These are phyloP conservation scores for Fallopia convolvulus DNA, from an alignment of 148 eudicot genomes.

Conservation along the genomic window DNA sequence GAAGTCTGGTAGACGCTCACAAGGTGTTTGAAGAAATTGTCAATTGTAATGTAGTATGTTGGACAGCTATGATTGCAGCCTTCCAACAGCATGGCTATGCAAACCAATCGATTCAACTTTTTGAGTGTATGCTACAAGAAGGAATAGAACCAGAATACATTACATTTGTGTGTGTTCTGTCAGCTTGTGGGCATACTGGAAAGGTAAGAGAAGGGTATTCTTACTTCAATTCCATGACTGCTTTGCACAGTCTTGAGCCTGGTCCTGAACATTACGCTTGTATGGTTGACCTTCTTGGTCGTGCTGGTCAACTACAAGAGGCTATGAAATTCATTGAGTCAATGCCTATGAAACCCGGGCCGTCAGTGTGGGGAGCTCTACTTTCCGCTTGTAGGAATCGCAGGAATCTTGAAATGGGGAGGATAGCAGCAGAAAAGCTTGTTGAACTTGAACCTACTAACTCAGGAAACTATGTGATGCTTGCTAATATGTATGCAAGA, in stretches of 20 bases:
- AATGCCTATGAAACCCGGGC: slow-evolving; percentile 40
- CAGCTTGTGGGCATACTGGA: slow-evolving; percentile 50
- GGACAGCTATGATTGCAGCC: slow-evolving; percentile 31
- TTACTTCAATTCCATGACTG: slow-evolving; percentile 33
- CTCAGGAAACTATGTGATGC: slow-evolving; percentile 47
- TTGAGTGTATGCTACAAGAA: slow-evolving; percentile 22
- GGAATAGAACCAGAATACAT: slow-evolving; percentile 32
- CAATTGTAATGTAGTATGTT: slow-evolving; percentile 19
- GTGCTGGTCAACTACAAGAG: slow-evolving; percentile 46
- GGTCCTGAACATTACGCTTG: slow-evolving; percentile 44
- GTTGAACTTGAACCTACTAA: slow-evolving; percentile 28
- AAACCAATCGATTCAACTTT: slow-evolving; percentile 20
- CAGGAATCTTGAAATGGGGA: slow-evolving; percentile 38
- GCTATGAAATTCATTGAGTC: slow-evolving; percentile 39
- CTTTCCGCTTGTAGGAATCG: slow-evolving; percentile 48
- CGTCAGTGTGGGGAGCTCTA: slow-evolving; percentile 48
- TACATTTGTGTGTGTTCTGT: slow-evolving; percentile 41
- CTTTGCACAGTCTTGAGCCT: slow-evolving; percentile 21
- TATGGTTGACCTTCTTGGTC: slow-evolving; percentile 60
- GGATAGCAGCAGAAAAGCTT: slow-evolving; percentile 24
- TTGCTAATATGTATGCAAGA: slow-evolving; percentile 33
- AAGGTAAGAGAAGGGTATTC: slow-evolving; percentile 38
- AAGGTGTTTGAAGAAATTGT: slow-evolving; percentile 25
- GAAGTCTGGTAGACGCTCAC: slow-evolving; percentile 33
- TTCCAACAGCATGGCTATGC: slow-evolving; percentile 30